Conservation (phyloP, 768 basidiomycete species). For the Udeniomyces megalosporus region DNA sequence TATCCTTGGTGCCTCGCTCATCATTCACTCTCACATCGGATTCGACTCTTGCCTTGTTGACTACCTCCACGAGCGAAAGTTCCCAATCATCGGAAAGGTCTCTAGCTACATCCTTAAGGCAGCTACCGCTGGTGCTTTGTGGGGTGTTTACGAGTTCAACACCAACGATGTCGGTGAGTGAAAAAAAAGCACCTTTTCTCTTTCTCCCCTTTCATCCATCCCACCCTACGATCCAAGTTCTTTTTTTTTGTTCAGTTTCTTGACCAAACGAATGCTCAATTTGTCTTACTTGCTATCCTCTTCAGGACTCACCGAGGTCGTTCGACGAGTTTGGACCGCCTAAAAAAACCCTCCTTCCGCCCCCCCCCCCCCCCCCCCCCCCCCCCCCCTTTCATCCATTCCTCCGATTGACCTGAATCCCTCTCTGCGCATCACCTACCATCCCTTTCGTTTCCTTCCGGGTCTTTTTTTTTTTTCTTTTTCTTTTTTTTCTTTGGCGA, state of each 20-base stretch:
- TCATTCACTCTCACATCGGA: constrained; percentile 92
- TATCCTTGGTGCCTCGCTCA: constrained; percentile 64
- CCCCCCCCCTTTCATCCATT: neutral
- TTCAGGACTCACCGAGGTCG: constrained; percentile 40
- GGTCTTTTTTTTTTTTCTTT: neutral
- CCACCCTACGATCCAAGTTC: too few relatives aligned
- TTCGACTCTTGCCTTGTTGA: constrained; percentile 54
- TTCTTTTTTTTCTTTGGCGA: too few relatives aligned
- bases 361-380: neutral
- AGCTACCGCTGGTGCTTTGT: constrained; percentile 61
- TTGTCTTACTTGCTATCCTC: too few relatives aligned
- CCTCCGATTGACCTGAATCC: neutral
- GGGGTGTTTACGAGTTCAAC: constrained; percentile 95
- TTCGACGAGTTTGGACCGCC: neutral
- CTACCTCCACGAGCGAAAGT: constrained; percentile 87
- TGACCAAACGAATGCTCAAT: too few relatives aligned
- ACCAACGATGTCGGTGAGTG: constrained; percentile 88
- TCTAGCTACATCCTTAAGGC: constrained; percentile 60
- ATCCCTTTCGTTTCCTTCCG: neutral
- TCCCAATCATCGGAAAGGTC: constrained; percentile 57
- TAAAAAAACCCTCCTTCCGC: neutral
- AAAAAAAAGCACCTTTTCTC: neutral
- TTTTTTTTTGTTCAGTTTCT: too few relatives aligned
- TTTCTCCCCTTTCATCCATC: too few relatives aligned
- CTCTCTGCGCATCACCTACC: neutral